These are phyloP conservation scores for Escovopsis sp. DNA, from an alignment of 2,329 filamentous ascomycete genomes.

Conservation along the genomic window DNA sequence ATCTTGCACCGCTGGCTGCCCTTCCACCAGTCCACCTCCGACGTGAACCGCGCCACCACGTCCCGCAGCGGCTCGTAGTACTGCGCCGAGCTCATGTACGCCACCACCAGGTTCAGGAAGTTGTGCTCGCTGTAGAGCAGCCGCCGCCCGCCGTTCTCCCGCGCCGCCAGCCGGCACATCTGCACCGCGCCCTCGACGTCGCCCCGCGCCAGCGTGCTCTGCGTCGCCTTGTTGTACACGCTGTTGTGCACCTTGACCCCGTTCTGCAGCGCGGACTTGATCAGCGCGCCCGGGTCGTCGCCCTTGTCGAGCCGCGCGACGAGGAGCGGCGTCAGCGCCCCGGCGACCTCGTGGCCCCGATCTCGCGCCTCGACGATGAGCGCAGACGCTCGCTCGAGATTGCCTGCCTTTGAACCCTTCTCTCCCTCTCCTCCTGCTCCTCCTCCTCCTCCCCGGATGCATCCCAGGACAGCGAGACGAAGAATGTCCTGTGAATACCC, in stretches of 20 bases:
- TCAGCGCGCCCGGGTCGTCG: constrained; percentile 11
- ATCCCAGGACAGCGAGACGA: constrained; percentile 31
- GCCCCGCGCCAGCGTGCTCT: constrained; percentile 15
- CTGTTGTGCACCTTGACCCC: constrained; percentile 20
- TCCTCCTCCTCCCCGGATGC: constrained; percentile 14
- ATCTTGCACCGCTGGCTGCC: constrained; percentile 22
- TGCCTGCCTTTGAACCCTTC: constrained; percentile 3
- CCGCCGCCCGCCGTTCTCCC: constrained; percentile 21
- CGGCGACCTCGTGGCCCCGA: constrained; percentile 27
- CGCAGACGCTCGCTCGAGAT: constrained; percentile 17
- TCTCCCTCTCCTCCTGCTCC: background rate
- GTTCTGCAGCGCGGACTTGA: constrained; percentile 14
- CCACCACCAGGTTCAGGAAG: constrained; percentile 22
- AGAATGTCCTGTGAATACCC: constrained; percentile 26
- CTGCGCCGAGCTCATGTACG: constrained; percentile 17
- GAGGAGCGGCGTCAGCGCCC: constrained; percentile 25
- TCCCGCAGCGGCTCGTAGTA: constrained; percentile 16
- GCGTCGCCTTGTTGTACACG: constrained; percentile 22
- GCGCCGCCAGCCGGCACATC: constrained; percentile 22
- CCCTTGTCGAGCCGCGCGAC: constrained; percentile 22
- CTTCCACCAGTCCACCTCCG: constrained; percentile 21
- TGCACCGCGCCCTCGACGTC: constrained; percentile 15
- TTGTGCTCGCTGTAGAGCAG: constrained; percentile 23
- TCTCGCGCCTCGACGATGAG: constrained; percentile 26
- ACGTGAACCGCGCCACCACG: constrained; percentile 18